Base-by-base conservation (phyloP, 768 basidiomycete genomes). In the Kwoniella europaea region DNA sequence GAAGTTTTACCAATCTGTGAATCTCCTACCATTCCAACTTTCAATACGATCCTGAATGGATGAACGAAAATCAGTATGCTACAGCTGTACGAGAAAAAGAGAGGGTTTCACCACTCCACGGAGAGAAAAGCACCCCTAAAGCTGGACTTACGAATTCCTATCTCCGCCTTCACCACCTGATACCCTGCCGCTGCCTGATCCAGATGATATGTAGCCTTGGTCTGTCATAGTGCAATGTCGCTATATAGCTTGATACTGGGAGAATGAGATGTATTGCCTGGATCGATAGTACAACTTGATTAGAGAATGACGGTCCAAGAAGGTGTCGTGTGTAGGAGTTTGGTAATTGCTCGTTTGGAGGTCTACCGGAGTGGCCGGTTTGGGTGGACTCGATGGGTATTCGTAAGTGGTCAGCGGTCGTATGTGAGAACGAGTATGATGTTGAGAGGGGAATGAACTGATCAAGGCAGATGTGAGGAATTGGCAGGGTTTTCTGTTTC, bases 1-100 rank as follows among this genome's bases (percentile, higher is more conserved):
- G 92, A 94, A 74, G 96, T 98, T 88, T 98, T 98, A 77, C 96
- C 95, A 82, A 98, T 98, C 87, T 98, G 96, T 80, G 94, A 94
- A 86, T 99, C 96, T 61, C 97, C 97, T 58, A 99, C 94, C 96
- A 99, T 99, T 67, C 96, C 96, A 62, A 99, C 96, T 85, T 99
- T 98, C 84, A 97, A 92, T 64, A 96, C 94, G 78, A 97, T 93
- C 82, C 80, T 81, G 59, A 5, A 27, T 27, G 2, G 27, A 27
- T 3, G 4, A 27, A 27, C 27, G 27, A 27, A 27, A 27, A 27
- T 27, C 27, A 27, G 27, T 27, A 27, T 27, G 27, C 27, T 16
- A 46, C 16, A 16, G 44, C 16, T 46, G 3, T 24, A 42, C 50
- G 57, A 41, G 54, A 20, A 35, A 16, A 20, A 55, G 20, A 18